Conservation (phyloP, 1,139 yeast genomes). For the Debaryomyces nepalensis region DNA sequence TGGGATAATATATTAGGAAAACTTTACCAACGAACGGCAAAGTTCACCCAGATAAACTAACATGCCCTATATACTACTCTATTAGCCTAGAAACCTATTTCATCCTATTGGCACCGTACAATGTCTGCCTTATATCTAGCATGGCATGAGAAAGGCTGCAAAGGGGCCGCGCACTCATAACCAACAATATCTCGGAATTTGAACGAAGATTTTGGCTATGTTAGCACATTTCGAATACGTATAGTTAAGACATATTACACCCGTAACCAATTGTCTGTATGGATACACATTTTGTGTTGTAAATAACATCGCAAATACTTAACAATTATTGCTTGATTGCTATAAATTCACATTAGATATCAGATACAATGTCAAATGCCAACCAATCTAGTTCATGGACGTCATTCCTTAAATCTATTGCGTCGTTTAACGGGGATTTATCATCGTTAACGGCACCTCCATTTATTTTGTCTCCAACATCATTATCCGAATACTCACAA, state of each 20-base stretch:
- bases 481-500: slow-evolving; percentile 87
- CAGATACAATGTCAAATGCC: slow-evolving; percentile 24
- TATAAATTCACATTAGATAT: not conserved
- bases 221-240: slow-evolving; percentile 6
- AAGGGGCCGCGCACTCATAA: slow-evolving; percentile 10
- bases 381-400: slow-evolving; percentile 69
- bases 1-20: not conserved
- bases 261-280: slow-evolving; percentile 8
- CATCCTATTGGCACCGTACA: not conserved
- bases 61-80: not conserved
- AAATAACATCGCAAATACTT: not conserved
- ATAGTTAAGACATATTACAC: not conserved
- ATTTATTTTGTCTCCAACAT: slow-evolving; percentile 90
- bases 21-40: not conserved
- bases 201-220: slow-evolving; percentile 12
- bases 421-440: slow-evolving; percentile 92
- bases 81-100: not conserved
- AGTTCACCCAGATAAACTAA: not conserved
- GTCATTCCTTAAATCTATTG: slow-evolving; percentile 85
- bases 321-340: slow-evolving; percentile 4
- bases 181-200: slow-evolving; percentile 4
- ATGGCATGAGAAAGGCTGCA: slow-evolving; percentile 10
- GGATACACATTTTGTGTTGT: slow-evolving; percentile 1
- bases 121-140: not conserved
- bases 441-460: slow-evolving; percentile 97